Evolutionary conservation across 768 basidiomycete genomes (phyloP).

Genomic region (Russula virescens): DNA sequence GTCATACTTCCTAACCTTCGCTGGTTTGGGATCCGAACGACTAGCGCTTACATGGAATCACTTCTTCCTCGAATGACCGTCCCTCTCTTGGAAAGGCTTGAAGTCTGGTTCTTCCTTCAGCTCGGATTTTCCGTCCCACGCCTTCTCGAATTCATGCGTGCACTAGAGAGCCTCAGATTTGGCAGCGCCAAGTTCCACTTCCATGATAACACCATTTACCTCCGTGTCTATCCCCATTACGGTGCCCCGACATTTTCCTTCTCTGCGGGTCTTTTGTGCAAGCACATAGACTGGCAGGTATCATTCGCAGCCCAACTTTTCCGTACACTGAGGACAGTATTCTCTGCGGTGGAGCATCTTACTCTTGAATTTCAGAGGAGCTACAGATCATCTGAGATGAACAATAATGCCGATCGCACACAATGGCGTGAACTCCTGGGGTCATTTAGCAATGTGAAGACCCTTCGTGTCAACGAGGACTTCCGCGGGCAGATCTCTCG

Average conservation of each 20-base stretch:
- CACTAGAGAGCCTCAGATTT: background rate
- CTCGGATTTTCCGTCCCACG: background rate
- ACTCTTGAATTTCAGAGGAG: background rate
- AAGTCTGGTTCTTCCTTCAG: background rate
- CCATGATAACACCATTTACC: too few species aligned
- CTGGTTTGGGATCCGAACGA: background rate
- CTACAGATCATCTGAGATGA: background rate
- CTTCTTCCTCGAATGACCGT: background rate
- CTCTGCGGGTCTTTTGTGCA: background rate
- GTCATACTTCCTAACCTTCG: background rate
- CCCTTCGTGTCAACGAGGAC: background rate
- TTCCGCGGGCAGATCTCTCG: background rate
- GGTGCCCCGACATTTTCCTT: background rate
- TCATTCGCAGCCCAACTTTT: background rate
- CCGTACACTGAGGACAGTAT: background rate
- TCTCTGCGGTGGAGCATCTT: background rate
- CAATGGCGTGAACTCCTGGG: background rate
- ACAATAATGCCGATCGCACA: background rate
- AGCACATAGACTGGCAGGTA: background rate
- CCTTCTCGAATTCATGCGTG: background rate
- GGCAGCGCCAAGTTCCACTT: too few species aligned
- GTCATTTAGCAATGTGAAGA: background rate
- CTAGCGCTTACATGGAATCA: background rate
- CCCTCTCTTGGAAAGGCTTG: too few species aligned
- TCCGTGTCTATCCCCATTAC: background rate